Conservation (phyloP, 371 early-diverging fungal genomes). For the Apophysomyces trapeziformis region DNA sequence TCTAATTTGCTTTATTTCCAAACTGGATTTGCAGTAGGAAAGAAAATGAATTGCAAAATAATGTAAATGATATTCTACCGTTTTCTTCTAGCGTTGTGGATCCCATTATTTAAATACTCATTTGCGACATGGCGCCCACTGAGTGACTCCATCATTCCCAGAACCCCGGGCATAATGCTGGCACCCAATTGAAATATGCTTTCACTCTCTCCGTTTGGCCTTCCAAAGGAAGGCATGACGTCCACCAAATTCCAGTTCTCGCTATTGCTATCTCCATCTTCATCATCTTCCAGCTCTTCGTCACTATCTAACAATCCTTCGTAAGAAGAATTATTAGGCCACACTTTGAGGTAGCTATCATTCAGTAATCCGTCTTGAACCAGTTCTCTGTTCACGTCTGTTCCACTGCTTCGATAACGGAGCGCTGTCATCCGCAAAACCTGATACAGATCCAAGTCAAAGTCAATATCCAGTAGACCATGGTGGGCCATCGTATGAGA, state of each 20-base stretch:
- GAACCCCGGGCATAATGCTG: constrained; percentile 40
- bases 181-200: constrained; percentile 41
- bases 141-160: constrained; percentile 34
- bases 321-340: constrained; percentile 4
- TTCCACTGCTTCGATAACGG: constrained; percentile 22
- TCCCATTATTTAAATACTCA: not conserved
- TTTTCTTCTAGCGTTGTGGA: not conserved
- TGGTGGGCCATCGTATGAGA: constrained; percentile 42
- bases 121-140: not conserved
- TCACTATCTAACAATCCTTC: constrained; percentile 15
- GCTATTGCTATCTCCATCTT: constrained; percentile 16
- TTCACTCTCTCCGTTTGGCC: constrained; percentile 31
- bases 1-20: too few species aligned
- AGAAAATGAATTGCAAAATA: not conserved
- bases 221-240: constrained; percentile 46
- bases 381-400: constrained; percentile 13
- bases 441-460: constrained; percentile 41
- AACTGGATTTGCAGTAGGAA: too few species aligned
- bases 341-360: constrained; percentile 28
- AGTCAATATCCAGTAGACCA: constrained; percentile 34
- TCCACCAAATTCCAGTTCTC: constrained; percentile 56
- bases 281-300: constrained; percentile 14
- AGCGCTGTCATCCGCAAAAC: constrained; percentile 42
- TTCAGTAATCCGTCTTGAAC: constrained; percentile 19
- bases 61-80: not conserved